These are phyloP conservation scores for Nemania serpens DNA, from an alignment of 2,329 filamentous ascomycete genomes.

Conservation along the genomic window DNA sequence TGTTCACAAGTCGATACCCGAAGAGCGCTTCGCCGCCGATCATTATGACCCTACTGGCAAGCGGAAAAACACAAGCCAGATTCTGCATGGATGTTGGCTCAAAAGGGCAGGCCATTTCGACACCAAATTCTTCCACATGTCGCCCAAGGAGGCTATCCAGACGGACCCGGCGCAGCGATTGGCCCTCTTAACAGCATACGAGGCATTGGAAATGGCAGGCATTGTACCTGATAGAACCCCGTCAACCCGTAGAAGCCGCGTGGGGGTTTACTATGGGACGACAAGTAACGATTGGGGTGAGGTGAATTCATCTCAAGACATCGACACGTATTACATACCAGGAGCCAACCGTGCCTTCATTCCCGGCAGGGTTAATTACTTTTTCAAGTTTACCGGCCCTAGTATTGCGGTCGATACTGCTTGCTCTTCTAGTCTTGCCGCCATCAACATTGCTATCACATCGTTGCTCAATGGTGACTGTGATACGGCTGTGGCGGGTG, in stretches of 20 bases:
- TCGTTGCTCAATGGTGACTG: constrained; percentile 66
- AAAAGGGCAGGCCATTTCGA: constrained; percentile 34
- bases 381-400: constrained; percentile 42
- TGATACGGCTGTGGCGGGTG: constrained; percentile 67
- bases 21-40: constrained; percentile 27
- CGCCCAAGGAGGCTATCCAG: constrained; percentile 33
- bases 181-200: constrained; percentile 67
- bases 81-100: constrained; percentile 26
- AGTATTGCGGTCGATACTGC: constrained; percentile 40
- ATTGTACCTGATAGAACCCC: constrained; percentile 31
- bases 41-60: constrained; percentile 34
- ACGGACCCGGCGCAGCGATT: constrained; percentile 70
- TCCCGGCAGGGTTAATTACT: constrained; percentile 46
- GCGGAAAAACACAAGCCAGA: constrained; percentile 29
- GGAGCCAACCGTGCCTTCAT: constrained; percentile 43
- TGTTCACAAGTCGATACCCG: constrained; percentile 32
- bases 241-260: constrained; percentile 23
- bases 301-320: constrained; percentile 64
- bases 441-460: constrained; percentile 50
- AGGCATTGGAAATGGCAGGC: constrained; percentile 67
- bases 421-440: constrained; percentile 38
- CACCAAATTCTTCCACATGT: constrained; percentile 34
- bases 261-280: constrained; percentile 33
- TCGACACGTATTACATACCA: constrained; percentile 49
- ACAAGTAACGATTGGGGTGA: constrained; percentile 56